A percentile compares a stretch with the other conserved stretches of the same genome.
Evolutionary conservation across 2,329 filamentous ascomycete genomes (phyloP).

Genomic region (Aspergillus sp.): DNA sequence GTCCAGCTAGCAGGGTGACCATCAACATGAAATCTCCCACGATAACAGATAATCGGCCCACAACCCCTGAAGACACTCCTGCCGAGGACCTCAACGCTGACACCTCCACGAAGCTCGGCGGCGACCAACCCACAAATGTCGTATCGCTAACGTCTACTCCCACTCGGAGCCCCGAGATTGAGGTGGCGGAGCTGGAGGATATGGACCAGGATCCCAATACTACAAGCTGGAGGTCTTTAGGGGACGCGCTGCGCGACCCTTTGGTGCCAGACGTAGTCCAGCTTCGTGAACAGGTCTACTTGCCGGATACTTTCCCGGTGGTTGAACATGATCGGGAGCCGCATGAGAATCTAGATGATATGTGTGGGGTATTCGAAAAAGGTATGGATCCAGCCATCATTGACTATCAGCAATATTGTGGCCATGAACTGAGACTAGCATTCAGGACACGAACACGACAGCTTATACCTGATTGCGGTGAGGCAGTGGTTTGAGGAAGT

Average conservation of each 20-base stretch:
- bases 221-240: slow-evolving; percentile 44
- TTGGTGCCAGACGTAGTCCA: slow-evolving; percentile 34
- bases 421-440: not conserved
- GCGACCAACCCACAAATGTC: slow-evolving; percentile 24
- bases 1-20: slow-evolving; percentile 46
- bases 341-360: slow-evolving; percentile 35
- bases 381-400: slow-evolving; percentile 24
- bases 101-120: slow-evolving; percentile 17
- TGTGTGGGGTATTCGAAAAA: slow-evolving; percentile 37
- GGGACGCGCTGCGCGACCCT: slow-evolving; percentile 33
- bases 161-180: slow-evolving; percentile 47
- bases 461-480: slow-evolving; percentile 33
- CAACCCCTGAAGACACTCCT: slow-evolving; percentile 12
- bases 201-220: slow-evolving; percentile 48
- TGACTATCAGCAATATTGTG: not conserved
- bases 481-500: slow-evolving; percentile 46
- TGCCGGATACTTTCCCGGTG: slow-evolving; percentile 40
- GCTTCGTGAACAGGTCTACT: slow-evolving; percentile 30
- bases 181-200: slow-evolving; percentile 51
- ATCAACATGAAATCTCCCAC: slow-evolving; percentile 47
- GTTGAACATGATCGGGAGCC: slow-evolving; percentile 26
- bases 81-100: slow-evolving; percentile 16
- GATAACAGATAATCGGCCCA: slow-evolving; percentile 20
- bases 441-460: slow-evolving; percentile 33
- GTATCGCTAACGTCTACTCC: slow-evolving; percentile 47